A percentile compares a stretch with the other conserved stretches of the same genome.
Evolutionary conservation across 2,329 filamentous ascomycete genomes (phyloP).

Genomic region (Sporothrix curviconia): DNA sequence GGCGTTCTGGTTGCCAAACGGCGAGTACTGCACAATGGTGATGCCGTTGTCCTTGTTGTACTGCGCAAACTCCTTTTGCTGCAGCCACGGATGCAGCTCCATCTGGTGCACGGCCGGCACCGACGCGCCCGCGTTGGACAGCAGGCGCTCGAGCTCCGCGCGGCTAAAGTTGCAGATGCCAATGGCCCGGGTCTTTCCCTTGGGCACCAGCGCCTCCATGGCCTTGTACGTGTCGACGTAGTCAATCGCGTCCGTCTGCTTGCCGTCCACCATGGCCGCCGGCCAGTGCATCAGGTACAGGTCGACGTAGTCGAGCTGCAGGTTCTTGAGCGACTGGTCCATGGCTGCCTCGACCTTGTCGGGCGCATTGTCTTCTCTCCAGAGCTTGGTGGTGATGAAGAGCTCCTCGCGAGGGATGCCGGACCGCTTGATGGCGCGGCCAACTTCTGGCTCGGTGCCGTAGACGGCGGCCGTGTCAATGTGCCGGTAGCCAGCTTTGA

Average conservation of each 20-base stretch:
- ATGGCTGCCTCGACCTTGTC: slow-evolving; percentile 52
- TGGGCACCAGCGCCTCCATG: slow-evolving; percentile 47
- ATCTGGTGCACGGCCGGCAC: slow-evolving; percentile 52
- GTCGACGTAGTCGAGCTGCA: slow-evolving; percentile 23
- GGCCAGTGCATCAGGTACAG: slow-evolving; percentile 18
- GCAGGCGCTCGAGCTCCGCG: slow-evolving; percentile 52
- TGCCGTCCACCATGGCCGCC: neutral
- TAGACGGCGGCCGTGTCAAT: slow-evolving; percentile 60
- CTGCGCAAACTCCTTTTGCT: slow-evolving; percentile 49
- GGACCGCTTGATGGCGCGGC: slow-evolving; percentile 47
- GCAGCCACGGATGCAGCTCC: slow-evolving; percentile 59
- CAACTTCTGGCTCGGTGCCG: slow-evolving; percentile 55
- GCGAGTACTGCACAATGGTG: slow-evolving; percentile 58
- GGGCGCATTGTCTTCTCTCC: slow-evolving; percentile 57
- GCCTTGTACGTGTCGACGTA: slow-evolving; percentile 40
- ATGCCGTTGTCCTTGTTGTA: slow-evolving; percentile 53
- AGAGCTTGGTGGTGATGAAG: slow-evolving; percentile 61
- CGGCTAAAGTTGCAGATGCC: slow-evolving; percentile 56
- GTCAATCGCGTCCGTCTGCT: neutral
- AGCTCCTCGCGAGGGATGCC: slow-evolving; percentile 46
- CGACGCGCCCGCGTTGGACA: slow-evolving; percentile 37
- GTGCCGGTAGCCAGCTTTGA: slow-evolving; percentile 46
- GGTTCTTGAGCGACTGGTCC: slow-evolving; percentile 54
- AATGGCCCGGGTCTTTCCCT: slow-evolving; percentile 48
- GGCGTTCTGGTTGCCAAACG: slow-evolving; percentile 49